phyloP scores from a whole-genome alignment of 2,329 filamentous ascomycete species.

The Helminthosporium solani region DNA sequence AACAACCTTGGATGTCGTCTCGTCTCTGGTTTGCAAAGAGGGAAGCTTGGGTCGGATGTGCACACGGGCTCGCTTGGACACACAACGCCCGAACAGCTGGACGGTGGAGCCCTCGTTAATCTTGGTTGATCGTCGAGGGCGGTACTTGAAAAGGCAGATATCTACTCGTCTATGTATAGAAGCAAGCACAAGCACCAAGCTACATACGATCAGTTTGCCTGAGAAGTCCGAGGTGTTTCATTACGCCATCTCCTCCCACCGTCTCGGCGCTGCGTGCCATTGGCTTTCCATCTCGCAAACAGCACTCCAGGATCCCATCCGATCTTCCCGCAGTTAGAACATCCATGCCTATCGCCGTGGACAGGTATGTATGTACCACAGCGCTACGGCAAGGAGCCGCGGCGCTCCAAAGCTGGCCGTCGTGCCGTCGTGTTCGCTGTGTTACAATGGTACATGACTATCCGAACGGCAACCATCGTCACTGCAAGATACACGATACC shows the following conservation, averaged over 20 bases:
- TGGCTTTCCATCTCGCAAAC: conserved; percentile 4
- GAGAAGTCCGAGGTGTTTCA: too few relatives aligned
- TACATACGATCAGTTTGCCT: too few relatives aligned
- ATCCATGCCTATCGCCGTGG: conserved; percentile 7
- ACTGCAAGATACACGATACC: too few relatives aligned
- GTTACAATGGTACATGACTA: too few relatives aligned
- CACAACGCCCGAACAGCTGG: too few relatives aligned
- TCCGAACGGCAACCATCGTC: neutral
- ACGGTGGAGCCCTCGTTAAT: neutral
- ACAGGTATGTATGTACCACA: conserved; percentile 13
- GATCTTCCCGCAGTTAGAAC: conserved; percentile 22
- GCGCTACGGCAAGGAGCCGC: conserved; percentile 15
- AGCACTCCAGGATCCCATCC: conserved; percentile 25
- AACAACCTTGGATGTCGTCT: neutral
- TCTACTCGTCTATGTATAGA: too few relatives aligned
- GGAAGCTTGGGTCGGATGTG: neutral
- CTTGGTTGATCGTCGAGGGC: neutral
- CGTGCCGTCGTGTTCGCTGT: conserved; percentile 23
- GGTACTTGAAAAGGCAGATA: neutral
- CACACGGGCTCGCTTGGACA: neutral
- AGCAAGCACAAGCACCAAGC: too few relatives aligned
- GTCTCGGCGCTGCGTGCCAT: too few relatives aligned
- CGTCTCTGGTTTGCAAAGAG: too few relatives aligned
- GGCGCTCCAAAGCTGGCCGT: conserved; percentile 7
- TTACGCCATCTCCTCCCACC: too few relatives aligned